phyloP scores from a whole-genome alignment of 371 early-diverging fungal genomes.

The Actinomucor elegans region DNA sequence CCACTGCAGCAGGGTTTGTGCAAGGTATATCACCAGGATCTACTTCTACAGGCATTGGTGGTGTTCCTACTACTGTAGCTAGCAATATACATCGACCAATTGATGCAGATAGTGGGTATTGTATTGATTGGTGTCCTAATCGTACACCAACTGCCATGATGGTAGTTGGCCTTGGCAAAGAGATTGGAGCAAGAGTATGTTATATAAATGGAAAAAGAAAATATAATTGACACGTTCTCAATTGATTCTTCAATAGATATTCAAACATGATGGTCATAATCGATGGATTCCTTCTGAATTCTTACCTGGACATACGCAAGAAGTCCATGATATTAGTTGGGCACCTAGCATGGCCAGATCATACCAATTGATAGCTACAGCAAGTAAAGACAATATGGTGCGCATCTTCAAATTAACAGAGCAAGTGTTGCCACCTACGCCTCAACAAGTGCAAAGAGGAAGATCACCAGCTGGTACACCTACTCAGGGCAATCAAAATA shows the following conservation, averaged over 20 bases:
- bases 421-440: constrained; percentile 20
- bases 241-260: constrained; percentile 41
- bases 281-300: constrained; percentile 70
- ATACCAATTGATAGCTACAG: constrained; percentile 93
- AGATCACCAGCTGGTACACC: constrained; percentile 20
- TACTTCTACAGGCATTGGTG: constrained; percentile 11
- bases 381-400: constrained; percentile 82
- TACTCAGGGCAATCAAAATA: constrained; percentile 3
- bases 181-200: constrained; percentile 72
- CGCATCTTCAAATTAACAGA: constrained; percentile 83
- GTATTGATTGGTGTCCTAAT: constrained; percentile 90
- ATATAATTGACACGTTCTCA: not conserved
- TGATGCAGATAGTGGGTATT: constrained; percentile 66
- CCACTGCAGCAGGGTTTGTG: constrained; percentile 4
- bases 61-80: constrained; percentile 8
- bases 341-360: constrained; percentile 84
- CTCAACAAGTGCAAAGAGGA: constrained; percentile 17
- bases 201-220: not conserved
- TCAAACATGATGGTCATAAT: constrained; percentile 59
- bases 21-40: constrained; percentile 33
- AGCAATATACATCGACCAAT: constrained; percentile 27
- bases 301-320: constrained; percentile 68
- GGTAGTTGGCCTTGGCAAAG: constrained; percentile 85
- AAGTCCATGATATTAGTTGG: constrained; percentile 85
- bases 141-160: constrained; percentile 79